Evolutionary conservation across 148 eudicot species (phyloP), one percentile per base, ranked within the genome.

Genomic region (Nepenthes gracilis): DNA sequence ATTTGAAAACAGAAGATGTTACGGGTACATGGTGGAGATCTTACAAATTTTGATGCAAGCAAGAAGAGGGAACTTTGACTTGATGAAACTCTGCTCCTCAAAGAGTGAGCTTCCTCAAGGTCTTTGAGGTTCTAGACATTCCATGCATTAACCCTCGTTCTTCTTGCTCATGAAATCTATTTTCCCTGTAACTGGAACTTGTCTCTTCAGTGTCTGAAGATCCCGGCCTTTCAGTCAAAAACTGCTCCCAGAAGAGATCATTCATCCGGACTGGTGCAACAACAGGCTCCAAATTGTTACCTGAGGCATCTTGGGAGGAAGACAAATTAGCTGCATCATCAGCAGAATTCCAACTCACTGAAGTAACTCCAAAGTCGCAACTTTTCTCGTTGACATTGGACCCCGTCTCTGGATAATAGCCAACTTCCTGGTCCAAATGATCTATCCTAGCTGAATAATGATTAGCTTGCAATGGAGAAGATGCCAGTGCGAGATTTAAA

Each of bases 231-330:
- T 91, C 97, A 11, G 96, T 88, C 35, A 91, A 76, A 62, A 91
- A 91, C 73, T 91, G 97, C 69, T 91, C 97, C 97, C 97, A 91
- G 67, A 91, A 91, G 2, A 74, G 64, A 73, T 91, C 97, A 78
- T 91, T 91, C 36, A 77, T 90, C 43, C 78, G 80, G 51, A 64
- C 72, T 63, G 64, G 86, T 55, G 72, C 73, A 54, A 66, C 64
- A 40, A 77, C 55, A 33, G 77, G 70, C 62, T 36, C 84, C 76
- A 70, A 78, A 55, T 67, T 81, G 52, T 67, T 75, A 64, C 48
- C 68, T 47, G 75, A 72, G 6, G 63, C 68, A 61, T 81, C 85
- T 68, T 63, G 78, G 8, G 79, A 72, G 50, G 83, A 69, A 61
- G 84, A 73, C 50, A 71, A 32, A 66, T 59, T 75, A 2, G 58